A percentile compares a stretch with the other conserved stretches of the same genome.
These are phyloP conservation scores for Bimuria novae-zelandiae DNA, from an alignment of 2,329 filamentous ascomycete genomes.

Conservation along the genomic window DNA sequence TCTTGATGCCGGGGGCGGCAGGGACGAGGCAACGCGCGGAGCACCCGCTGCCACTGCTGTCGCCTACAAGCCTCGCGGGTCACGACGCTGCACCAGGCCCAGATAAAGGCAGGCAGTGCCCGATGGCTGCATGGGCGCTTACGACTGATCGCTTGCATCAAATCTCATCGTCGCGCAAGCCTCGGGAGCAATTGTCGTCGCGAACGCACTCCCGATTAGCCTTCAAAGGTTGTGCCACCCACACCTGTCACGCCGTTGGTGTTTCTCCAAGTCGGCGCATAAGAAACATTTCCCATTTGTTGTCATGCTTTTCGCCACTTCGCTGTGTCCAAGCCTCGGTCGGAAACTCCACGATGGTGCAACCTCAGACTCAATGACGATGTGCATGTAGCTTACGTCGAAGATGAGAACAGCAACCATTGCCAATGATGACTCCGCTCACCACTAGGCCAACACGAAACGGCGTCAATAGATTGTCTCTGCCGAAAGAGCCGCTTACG, in stretches of 20 bases:
- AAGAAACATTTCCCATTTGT: not conserved
- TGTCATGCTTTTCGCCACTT: conserved; percentile 4
- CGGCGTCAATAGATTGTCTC: conserved; percentile 1
- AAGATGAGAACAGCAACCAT: not conserved
- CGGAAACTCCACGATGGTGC: too few relatives aligned
- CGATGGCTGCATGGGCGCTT: conserved; percentile 1
- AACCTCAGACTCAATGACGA: not conserved
- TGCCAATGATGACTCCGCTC: not conserved
- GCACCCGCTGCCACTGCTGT: not conserved
- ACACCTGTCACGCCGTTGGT: not conserved
- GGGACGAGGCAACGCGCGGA: conserved; percentile 1
- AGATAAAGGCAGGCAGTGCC: not conserved
- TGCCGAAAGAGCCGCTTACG: conserved; percentile 1
- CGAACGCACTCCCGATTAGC: not conserved
- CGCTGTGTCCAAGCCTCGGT: not conserved
- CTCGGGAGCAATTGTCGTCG: not conserved
- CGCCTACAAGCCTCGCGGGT: not conserved
- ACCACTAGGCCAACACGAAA: not conserved
- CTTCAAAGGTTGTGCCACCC: not conserved
- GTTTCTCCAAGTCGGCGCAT: conserved; percentile 1
- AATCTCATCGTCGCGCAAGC: not conserved
- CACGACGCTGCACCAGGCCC: not conserved
- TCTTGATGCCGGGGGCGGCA: conserved; percentile 6
- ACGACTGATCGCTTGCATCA: too few relatives aligned
- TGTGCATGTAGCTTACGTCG: not conserved